phyloP scores from a whole-genome alignment of 345 rosid genomes.

The Reutealis trisperma region DNA sequence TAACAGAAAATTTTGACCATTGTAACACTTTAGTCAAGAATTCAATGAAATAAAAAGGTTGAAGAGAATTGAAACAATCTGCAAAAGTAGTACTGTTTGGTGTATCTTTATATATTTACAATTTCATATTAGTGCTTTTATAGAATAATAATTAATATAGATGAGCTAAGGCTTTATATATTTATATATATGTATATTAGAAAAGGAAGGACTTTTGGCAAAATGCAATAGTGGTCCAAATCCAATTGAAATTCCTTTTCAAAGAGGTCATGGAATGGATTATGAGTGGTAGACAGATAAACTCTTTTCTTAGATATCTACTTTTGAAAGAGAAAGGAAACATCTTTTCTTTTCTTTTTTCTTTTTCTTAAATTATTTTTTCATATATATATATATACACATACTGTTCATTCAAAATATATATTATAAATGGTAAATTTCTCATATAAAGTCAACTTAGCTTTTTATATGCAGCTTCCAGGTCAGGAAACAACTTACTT shows the following conservation, averaged over 20 bases:
- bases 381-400: too few relatives aligned
- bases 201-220: slow-evolving; percentile 2
- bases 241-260: slow-evolving; percentile 29
- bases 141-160: background rate
- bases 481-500: background rate
- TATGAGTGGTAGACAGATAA: slow-evolving; percentile 43
- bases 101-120: slow-evolving; percentile 10
- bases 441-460: background rate
- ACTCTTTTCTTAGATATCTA: slow-evolving; percentile 43
- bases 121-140: slow-evolving; percentile 16
- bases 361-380: background rate
- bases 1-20: slow-evolving; percentile 27
- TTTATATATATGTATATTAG: too few relatives aligned
- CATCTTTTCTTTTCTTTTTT: slow-evolving; percentile 16
- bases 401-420: slow-evolving; percentile 18
- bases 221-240: slow-evolving; percentile 45
- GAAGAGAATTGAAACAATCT: slow-evolving; percentile 20
- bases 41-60: slow-evolving; percentile 23
- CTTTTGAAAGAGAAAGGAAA: slow-evolving; percentile 24
- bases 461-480: slow-evolving; percentile 12
- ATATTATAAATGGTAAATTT: background rate
- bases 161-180: too few relatives aligned
- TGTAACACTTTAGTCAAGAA: slow-evolving; percentile 14
- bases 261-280: slow-evolving; percentile 20
- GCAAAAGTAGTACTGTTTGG: slow-evolving; percentile 25